These are phyloP conservation scores for Hamamelis virginiana DNA, from an alignment of 164 flowering plant genomes.

Conservation along the genomic window DNA sequence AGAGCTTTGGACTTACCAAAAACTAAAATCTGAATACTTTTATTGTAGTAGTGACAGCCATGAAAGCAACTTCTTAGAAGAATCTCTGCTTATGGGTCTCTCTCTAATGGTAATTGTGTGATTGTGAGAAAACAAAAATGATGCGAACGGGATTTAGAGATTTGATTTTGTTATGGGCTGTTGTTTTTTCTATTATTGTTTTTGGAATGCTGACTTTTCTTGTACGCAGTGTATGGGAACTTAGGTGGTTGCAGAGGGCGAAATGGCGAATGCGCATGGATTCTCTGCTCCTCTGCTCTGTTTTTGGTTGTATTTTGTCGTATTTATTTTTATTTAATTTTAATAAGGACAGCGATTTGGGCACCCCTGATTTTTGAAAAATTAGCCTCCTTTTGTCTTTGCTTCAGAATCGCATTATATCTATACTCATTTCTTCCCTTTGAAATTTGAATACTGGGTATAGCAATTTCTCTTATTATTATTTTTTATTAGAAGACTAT, in stretches of 20 bases:
- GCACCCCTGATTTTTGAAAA: background rate
- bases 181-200: background rate
- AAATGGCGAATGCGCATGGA: background rate
- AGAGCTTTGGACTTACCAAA: slow-evolving; percentile 23
- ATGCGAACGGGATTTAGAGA: background rate
- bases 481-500: no score
- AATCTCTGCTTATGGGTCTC: background rate
- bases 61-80: slow-evolving; percentile 1
- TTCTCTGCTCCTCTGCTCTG: background rate
- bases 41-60: background rate
- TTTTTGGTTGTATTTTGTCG: background rate
- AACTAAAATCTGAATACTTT: slow-evolving; percentile 4
- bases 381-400: no score
- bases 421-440: no score
- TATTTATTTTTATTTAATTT: no score
- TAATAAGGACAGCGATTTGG: background rate
- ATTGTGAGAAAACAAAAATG: background rate
- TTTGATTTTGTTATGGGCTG: background rate
- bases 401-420: no score
- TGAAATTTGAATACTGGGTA: no score
- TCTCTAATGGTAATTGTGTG: no score
- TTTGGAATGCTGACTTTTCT: no score
- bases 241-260: background rate
- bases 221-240: no score
- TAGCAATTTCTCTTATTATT: no score